Evolutionary conservation across 768 basidiomycete genomes (phyloP), one percentile per base, ranked within the genome.

Genomic region (Tulasnella sp.): DNA sequence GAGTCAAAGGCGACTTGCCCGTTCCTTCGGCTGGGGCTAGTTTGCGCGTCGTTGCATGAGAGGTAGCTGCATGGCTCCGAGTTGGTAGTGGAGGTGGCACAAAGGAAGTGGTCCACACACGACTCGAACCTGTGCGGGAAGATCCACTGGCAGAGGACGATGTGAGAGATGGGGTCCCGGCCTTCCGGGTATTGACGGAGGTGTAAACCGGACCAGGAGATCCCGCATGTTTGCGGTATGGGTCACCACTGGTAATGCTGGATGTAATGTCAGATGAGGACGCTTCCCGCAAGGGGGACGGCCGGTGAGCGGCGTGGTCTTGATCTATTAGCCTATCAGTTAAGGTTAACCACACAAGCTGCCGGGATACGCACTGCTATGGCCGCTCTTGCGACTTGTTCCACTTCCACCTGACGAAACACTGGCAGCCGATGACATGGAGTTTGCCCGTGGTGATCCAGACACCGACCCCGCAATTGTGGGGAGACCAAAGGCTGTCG

Each of bases 101-200:
- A 40, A 54, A 54, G 2, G 36, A 48, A 25, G 46, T 54, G 19
- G 37, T 54, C 46, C 46, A 54, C 52, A 54, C 42, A 36, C 52
- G 35, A n/a, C 52, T 40, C 0, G 52, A 54, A 6, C 52, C 52
- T 0, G 34, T 54, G 34, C 52, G 35, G 25, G 52, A 54, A 2
- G 39, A 36, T 6, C 37, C 39, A 15, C 52, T 27, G 35, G 52
- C 29, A 23, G 52, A 54, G 39, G 52, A 35, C 23, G 52, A 37
- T 6, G 52, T 39, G 25, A 54, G 25, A 11, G 52, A 54, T 4
- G 35, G n/a, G 0, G 52, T 4, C n/a, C 34, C 46, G 46, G 34
- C 27, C 4, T 48, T 25, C 9, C 34, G 46, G 6, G 27, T 25
- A 2, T 25, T 32, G 2, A 32, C 46, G 11, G 29, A 29, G 27